phyloP scores from a whole-genome alignment of 2,329 filamentous ascomycete species.

The Apiospora hydei region DNA sequence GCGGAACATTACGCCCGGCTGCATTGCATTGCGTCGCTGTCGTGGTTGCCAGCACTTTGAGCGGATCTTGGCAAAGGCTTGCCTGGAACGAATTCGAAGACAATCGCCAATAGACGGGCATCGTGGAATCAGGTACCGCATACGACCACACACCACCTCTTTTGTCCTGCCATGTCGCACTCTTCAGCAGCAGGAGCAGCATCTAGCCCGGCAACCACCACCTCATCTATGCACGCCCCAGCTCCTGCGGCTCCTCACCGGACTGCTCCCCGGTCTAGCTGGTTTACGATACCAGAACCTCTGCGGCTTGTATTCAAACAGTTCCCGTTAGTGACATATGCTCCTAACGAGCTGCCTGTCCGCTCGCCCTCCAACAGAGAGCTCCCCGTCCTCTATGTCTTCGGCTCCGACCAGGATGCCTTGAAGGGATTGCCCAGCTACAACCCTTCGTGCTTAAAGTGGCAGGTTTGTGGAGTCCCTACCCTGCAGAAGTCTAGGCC shows the following conservation, averaged over 20 bases:
- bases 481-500: not conserved
- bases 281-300: conserved; percentile 72
- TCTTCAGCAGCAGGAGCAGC: conserved; percentile 4
- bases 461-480: conserved; percentile 74
- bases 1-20: not conserved
- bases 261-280: conserved; percentile 40
- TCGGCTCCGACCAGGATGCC: conserved; percentile 71
- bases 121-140: conserved; percentile 4
- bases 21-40: conserved; percentile 13
- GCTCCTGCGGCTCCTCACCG: conserved; percentile 31
- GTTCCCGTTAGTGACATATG: conserved; percentile 81
- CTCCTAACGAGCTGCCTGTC: conserved; percentile 73
- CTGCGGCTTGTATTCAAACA: conserved; percentile 83
- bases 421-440: conserved; percentile 73
- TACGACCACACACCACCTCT: not conserved
- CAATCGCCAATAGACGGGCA: not conserved
- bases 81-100: not conserved
- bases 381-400: conserved; percentile 75
- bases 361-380: conserved; percentile 51
- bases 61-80: conserved; percentile 10
- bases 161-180: not conserved
- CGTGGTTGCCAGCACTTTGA: conserved; percentile 7
- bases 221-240: conserved; percentile 24
- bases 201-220: conserved; percentile 26
- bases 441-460: conserved; percentile 93